Evolutionary conservation across 2,329 filamentous ascomycete species (phyloP), one percentile per base, ranked within the genome.

Genomic region (Tolypocladium tundrense): DNA sequence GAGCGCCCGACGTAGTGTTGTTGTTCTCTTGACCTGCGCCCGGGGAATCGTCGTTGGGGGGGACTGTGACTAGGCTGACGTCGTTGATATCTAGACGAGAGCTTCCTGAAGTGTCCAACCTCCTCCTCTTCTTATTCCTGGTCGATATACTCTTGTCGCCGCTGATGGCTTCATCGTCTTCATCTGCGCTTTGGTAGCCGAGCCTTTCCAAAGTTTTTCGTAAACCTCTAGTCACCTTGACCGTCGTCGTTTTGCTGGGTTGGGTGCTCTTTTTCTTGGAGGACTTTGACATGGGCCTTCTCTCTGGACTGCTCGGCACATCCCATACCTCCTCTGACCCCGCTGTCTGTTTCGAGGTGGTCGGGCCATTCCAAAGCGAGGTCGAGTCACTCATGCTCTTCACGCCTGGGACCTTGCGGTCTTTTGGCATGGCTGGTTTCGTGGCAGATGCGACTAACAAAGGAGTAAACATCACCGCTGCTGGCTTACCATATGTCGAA

Each of bases 251-350:
- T 7, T 33, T 55, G 33, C 48, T 55, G 11, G 14, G 10, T 16
- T 53, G 54, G 5, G 37, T 39, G 6, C 21, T 40, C n/a, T 27
- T 39, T 42, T 43, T 50, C 50, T 54, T 52, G 7, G 51, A 35
- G 16, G 31, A 19, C 31, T 39, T 16, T 3, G 31, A 40, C 14
- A 19, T 50, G 33, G 45, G 33, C 53, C 58, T 55, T 10, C 33
- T 60, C 33, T 70, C 71, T 7, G 75, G 72, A 51, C 76, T 79
- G 60, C 72, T 75, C 0, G 77, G 76, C 4, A 80, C 70, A 42
- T 77, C 77, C 73, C 76, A 80, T 9, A 67, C 64, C 55, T 77
- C 75, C 33, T 62, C 31, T 2, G 9, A 6, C 7, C 2, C 19
- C 48, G 11, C 27, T 2, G 31, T 35, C 48, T 51, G 48, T 31